Evolutionary conservation across 1,284 basidiomycete genomes (phyloP).

Genomic region (Papiliotrema fonsecae): DNA sequence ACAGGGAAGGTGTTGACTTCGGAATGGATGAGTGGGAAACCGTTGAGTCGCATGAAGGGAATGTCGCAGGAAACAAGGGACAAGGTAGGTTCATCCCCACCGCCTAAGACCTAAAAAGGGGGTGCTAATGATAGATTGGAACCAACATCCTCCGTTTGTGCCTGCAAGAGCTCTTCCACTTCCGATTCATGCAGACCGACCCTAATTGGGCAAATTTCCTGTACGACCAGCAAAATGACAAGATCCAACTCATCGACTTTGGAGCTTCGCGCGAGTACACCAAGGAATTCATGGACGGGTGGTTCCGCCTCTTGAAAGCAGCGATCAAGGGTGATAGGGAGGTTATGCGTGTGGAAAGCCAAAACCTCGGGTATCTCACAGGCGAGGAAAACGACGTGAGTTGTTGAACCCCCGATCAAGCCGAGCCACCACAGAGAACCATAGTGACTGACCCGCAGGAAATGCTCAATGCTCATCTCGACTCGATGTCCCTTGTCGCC

Average conservation of each 20-base stretch:
- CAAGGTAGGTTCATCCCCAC: slow-evolving; percentile 59
- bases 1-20: slow-evolving; percentile 82
- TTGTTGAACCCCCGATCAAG: neutral
- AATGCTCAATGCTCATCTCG: slow-evolving; percentile 85
- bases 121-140: slow-evolving; percentile 62
- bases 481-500: slow-evolving; percentile 65
- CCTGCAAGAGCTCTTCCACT: slow-evolving; percentile 83
- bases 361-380: slow-evolving; percentile 81
- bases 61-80: slow-evolving; percentile 66
- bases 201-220: slow-evolving; percentile 99
- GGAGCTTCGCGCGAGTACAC: slow-evolving; percentile 87
- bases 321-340: slow-evolving; percentile 67
- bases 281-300: slow-evolving; percentile 81
- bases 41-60: slow-evolving; percentile 62
- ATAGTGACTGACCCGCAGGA: too few species aligned
- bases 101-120: neutral
- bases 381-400: slow-evolving; percentile 76
- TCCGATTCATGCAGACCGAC: slow-evolving; percentile 95
- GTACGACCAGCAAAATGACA: slow-evolving; percentile 59
- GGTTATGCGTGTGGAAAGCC: slow-evolving; percentile 68
- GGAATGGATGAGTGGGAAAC: slow-evolving; percentile 76
- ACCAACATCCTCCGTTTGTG: slow-evolving; percentile 77
- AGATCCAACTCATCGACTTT: slow-evolving; percentile 89
- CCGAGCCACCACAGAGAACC: too few species aligned
- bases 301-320: slow-evolving; percentile 73